Evolutionary conservation across 352 stramenopile species (phyloP).

Genomic region (Pythium brassicae): DNA sequence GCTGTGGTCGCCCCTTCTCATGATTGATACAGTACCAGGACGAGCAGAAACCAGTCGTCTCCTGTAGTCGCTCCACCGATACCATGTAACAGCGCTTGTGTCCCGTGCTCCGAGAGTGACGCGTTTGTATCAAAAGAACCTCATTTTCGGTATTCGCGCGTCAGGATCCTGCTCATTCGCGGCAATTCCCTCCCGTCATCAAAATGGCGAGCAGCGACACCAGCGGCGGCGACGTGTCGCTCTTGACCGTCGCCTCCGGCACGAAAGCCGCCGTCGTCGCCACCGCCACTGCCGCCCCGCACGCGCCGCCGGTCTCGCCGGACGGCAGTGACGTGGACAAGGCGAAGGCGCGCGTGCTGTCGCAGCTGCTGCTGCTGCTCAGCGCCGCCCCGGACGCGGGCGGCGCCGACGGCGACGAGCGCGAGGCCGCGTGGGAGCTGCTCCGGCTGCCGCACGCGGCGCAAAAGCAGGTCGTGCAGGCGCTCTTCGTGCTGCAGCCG

Average conservation of each 20-base stretch:
- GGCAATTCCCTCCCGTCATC: no score
- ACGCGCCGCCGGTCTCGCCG: no score
- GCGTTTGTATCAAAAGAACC: no score
- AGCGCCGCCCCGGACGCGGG: slow-evolving; percentile 10
- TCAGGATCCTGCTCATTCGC: no score
- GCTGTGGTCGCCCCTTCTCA: no score
- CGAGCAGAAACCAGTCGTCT: no score
- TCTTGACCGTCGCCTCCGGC: no score
- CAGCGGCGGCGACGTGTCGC: slow-evolving; percentile 3
- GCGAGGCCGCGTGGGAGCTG: slow-evolving; percentile 36
- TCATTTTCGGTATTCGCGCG: no score
- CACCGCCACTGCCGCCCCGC: not conserved
- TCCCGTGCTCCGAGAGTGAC: no score
- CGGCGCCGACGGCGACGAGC: slow-evolving; percentile 6
- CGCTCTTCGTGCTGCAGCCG: slow-evolving; percentile 37
- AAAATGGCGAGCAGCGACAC: not conserved
- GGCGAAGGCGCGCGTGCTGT: slow-evolving; percentile 34
- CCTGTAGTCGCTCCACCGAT: no score
- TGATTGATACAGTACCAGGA: no score
- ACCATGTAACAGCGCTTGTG: no score
- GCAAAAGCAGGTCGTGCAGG: slow-evolving; percentile 39
- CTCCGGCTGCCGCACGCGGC: slow-evolving; percentile 26
- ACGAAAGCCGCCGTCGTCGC: not conserved
- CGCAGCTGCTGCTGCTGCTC: slow-evolving; percentile 42
- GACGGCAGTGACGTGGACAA: slow-evolving; percentile 10